Base-by-base conservation (phyloP, 2,329 filamentous ascomycete genomes). In the Teratosphaeria nubilosa region DNA sequence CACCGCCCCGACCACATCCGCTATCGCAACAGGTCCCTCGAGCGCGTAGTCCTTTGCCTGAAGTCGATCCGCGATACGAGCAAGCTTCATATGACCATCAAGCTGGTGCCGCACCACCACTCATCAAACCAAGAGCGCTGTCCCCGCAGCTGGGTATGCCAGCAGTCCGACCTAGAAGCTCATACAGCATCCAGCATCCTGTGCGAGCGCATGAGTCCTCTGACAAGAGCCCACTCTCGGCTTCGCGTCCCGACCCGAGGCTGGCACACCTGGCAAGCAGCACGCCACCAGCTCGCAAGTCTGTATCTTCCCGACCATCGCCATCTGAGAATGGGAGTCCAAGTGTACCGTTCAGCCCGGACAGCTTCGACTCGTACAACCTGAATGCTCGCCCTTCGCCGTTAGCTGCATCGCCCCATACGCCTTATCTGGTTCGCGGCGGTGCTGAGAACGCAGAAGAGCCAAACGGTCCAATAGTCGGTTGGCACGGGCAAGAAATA, bases 301-400 rank as follows among this genome's bases (percentile, higher is more conserved):
- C 87, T 1, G 82, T 91, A 32, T 90, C 87, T 65, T 86, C 88
- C 2, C 81, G 82, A 1, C 87, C 87, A 16, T 73, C 73, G 0
- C 61, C 80, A 70, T 24, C 77, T 70, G 41, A 70, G 74, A 75
- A 53, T 78, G 82, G 59, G 75, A 81, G 54, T 66, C 82, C 86
- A 1, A 81, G 80, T 16, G 73, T 87, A 3, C 87, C 87, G 0
- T 92, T 90, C 65, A 83, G 85, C 0, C 88, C 88, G 0, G 88
- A 91, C 68, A 86, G 84, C 34, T 91, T 90, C 68, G 84, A 90
- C 65, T 79, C 82, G 0, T 78, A 90, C 63, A 91, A 91, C 62
- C 86, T 87, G 0, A 66, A 30, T 69, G 61, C 65, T 24, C 56
- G 54, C 27, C 51, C 55, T 11, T 55, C 65, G 52, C 54, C 62